Conservation (phyloP, 1,284 basidiomycete species). For the Ustilago tritici region DNA sequence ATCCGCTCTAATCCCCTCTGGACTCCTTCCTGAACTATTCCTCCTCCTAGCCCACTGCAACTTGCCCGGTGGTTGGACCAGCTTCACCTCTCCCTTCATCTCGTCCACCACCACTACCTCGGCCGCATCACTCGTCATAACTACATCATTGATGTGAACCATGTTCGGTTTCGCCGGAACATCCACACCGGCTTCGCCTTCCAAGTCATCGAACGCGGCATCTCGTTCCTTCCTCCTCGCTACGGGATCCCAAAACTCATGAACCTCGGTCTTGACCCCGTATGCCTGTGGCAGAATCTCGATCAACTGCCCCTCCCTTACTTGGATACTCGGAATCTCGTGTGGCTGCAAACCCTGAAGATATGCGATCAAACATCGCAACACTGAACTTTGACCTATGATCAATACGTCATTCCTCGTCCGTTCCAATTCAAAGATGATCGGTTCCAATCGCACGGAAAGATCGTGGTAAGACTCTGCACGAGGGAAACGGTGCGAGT, state of each 20-base stretch:
- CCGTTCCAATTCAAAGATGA: constrained; percentile 84
- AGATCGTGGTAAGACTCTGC: constrained; percentile 85
- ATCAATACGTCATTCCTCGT: constrained; percentile 78
- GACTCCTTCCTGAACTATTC: constrained; percentile 42
- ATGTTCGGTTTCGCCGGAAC: constrained; percentile 14
- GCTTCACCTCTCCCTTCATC: constrained; percentile 2
- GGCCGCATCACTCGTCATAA: constrained; percentile 16
- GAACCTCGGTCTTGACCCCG: constrained; percentile 63
- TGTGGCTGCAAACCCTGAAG: constrained; percentile 89
- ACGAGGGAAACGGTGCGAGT: constrained; percentile 78
- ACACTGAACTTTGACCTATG: constrained; percentile 89
- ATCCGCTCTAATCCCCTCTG: constrained; percentile 48
- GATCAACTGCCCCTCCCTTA: constrained; percentile 71
- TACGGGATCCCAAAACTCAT: constrained; percentile 66
- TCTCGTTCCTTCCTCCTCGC: constrained; percentile 60
- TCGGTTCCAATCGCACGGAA: constrained; percentile 76
- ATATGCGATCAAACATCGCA: constrained; percentile 82
- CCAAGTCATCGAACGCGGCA: constrained; percentile 53
- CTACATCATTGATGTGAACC: constrained; percentile 35
- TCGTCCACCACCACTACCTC: background rate
- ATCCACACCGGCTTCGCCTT: constrained; percentile 17
- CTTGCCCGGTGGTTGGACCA: constrained; percentile 6
- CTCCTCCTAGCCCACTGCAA: constrained; percentile 38
- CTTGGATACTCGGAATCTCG: constrained; percentile 95
- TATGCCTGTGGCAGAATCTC: constrained; percentile 68